Evolutionary conservation across 169 alveolate genomes (phyloP), one percentile per base, ranked within the genome.

Genomic region (Plasmodium billcollinsi): DNA sequence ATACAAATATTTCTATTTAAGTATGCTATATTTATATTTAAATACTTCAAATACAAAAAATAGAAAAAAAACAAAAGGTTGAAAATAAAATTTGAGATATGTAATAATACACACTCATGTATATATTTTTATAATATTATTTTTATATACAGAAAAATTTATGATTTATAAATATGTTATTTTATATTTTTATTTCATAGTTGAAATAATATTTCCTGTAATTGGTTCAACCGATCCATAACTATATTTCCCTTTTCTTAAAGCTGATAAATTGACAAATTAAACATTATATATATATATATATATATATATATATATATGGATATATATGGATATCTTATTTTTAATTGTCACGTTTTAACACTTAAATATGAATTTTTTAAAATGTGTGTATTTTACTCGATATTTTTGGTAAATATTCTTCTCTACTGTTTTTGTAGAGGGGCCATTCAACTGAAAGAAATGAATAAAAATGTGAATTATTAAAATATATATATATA

Each of bases 371-470:
- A 52, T 52, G 18, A 14, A 52, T 52, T 52, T 52, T 14, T 52
- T 14, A 0, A 52, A 14, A 52, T 52, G 18, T 52, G 18, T 52
- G 8, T 52, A 11, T 39, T 52, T 14, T 78, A 78, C 89, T 47
- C 6, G 75, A 67, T 5, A 50, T 70, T 78, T 66, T 78, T 24
- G 80, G 89, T 14, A 52, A 66, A 9, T 12, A 15, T 15, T 52
- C 59, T 43, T 74, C 7, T 33, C 24, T 59, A 29, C 26, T 58
- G 24, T 24, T 78, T 21, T 43, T 70, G 33, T 33, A 58, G 21
- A 47, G 71, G 18, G 89, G 89, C 89, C 89, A 78, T 50, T 63
- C 70, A 49, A 65, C 89, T 78, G 69, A 15, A 78, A 65, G 24
- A 47, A 33, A 49, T 45, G 61, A 74, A 52, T 39, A 29, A 74